Evolutionary conservation across 495 filamentous ascomycete species (phyloP), one percentile per base, ranked within the genome.

Genomic region (Xylaria palmicola): DNA sequence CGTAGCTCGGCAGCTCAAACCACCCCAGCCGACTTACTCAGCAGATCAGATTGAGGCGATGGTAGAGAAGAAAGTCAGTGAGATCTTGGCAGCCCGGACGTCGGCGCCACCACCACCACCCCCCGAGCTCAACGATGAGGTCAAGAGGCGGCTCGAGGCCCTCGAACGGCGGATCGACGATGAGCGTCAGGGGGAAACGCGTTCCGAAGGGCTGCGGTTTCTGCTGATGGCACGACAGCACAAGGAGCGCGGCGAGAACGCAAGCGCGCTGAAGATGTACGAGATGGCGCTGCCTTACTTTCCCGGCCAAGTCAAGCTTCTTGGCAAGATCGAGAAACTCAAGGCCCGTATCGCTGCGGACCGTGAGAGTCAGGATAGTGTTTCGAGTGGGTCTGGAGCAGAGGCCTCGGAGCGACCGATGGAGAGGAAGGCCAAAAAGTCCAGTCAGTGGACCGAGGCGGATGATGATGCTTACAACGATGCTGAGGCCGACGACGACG

Each of bases 161-260:
- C 80, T 98, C 3, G 94, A 98, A 72, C 85, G 88, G 62, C 88
- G 87, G 22, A 88, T 98, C 30, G 89, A 94, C 22, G 80, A 82
- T 49, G 75, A 70, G 15, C 86, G 81, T 24, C 79, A 84, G 15
- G 88, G 95, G 45, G 89, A 93, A 68, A 78, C 80, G 4, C 81
- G 89, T 48, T 85, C 90, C 0, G 89, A 97, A 60, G 93, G 93
- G 0, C 70, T 97, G 17, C 90, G 89, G 0, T 91, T 88, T 64
- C 72, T 97, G 54, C 79, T 97, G 15, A 93, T 96, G 84, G 94
- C 92, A 0, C 91, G 94, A 63, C 92, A 97, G 66, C 91, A 96
- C 64, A 90, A 90, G 61, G 89, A 87, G 26, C 80, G 88, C 1
- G 91, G 91, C 0, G 90, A 97, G 61, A 85, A 93, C 45, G 75